Percentiles rank a stretch among this genome's conserved stretches.
These are phyloP conservation scores for Aureobasidium uvarum DNA, from an alignment of 2,329 filamentous ascomycete genomes.

Conservation along the genomic window DNA sequence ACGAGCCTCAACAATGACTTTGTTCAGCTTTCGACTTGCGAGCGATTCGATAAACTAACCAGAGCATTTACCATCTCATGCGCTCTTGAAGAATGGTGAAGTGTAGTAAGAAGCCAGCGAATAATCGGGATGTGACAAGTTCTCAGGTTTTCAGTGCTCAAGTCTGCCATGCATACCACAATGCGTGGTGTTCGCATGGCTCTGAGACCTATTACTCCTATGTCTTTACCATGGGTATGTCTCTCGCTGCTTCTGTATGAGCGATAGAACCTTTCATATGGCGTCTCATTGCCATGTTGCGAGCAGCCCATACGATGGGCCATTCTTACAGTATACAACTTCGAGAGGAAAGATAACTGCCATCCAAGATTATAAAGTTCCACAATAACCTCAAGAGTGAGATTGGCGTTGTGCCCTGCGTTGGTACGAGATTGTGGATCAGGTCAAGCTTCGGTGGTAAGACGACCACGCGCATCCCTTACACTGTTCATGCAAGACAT, in stretches of 20 bases:
- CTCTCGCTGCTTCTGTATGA: too few species aligned
- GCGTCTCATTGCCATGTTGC: background rate
- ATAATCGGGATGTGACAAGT: background rate
- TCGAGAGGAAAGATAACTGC: background rate
- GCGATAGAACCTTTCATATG: background rate
- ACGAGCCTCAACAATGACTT: background rate
- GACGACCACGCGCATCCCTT: conserved; percentile 15
- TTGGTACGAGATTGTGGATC: background rate
- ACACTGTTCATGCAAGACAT: conserved; percentile 14
- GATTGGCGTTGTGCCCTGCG: conserved; percentile 14
- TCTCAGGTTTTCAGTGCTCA: background rate
- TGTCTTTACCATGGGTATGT: too few species aligned
- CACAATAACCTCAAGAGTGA: background rate
- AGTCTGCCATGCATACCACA: background rate
- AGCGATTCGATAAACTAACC: too few species aligned
- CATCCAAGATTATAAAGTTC: background rate
- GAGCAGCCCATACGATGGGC: background rate
- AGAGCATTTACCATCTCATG: too few species aligned
- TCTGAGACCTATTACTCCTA: background rate
- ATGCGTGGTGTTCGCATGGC: background rate
- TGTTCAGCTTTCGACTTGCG: too few species aligned
- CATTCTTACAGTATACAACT: background rate
- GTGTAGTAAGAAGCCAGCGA: background rate
- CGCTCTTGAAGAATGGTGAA: too few species aligned
- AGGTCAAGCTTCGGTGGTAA: conserved; percentile 7